Conservation (phyloP, 106 monocot genomes). For the Phalaenopsis equestris region DNA sequence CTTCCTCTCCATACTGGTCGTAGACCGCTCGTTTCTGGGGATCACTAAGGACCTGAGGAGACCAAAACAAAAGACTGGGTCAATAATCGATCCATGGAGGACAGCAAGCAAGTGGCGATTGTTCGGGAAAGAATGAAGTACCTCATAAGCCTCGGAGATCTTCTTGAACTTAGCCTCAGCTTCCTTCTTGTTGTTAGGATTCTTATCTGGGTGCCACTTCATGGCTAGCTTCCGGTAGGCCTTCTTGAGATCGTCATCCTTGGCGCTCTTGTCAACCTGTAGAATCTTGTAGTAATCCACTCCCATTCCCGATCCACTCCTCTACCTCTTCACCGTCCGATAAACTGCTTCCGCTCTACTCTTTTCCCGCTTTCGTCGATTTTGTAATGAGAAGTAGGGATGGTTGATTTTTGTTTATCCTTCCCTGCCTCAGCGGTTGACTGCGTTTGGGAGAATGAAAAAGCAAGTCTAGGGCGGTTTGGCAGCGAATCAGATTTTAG, state of each 20-base stretch:
- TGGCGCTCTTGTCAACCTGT: conserved; percentile 29
- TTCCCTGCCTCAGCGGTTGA: too few species aligned
- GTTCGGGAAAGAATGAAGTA: too few species aligned
- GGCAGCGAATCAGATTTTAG: too few species aligned
- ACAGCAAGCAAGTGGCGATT: conserved; percentile 12
- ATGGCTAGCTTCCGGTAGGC: conserved; percentile 20
- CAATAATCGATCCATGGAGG: not conserved
- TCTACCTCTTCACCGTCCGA: too few species aligned
- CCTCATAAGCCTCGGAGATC: conserved; percentile 58
- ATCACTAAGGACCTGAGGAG: conserved; percentile 44
- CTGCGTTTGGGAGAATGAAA: too few species aligned
- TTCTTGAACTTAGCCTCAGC: conserved; percentile 65
- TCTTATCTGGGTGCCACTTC: too few species aligned
- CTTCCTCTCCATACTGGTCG: conserved; percentile 63
- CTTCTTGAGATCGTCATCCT: conserved; percentile 57
- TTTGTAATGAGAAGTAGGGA: too few species aligned
- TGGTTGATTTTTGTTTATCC: too few species aligned
- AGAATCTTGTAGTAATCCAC: conserved; percentile 55
- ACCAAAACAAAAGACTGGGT: too few species aligned
- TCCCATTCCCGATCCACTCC: conserved; percentile 25
- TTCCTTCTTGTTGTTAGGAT: conserved; percentile 39
- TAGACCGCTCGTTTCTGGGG: conserved; percentile 42
- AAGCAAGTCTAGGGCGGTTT: too few species aligned
- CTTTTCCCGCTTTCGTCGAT: too few species aligned
- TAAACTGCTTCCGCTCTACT: too few species aligned